Conservation (phyloP, 1,284 basidiomycete genomes). For the Ustilago esculenta region DNA sequence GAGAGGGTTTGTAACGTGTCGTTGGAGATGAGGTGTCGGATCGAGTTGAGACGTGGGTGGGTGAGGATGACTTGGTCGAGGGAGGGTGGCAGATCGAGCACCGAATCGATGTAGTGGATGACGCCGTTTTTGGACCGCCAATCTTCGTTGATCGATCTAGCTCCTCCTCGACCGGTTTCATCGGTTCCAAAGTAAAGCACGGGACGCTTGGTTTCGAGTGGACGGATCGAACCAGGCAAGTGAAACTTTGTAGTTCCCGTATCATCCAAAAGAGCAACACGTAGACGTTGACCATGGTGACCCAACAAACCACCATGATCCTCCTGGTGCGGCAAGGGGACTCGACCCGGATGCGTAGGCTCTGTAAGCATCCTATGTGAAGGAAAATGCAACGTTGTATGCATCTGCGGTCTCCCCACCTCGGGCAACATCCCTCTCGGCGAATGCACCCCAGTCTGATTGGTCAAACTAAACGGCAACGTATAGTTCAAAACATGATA, state of each 20-base stretch:
- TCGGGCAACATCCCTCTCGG: slow-evolving; percentile 75
- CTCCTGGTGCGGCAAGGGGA: slow-evolving; percentile 59
- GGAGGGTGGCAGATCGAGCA: slow-evolving; percentile 80
- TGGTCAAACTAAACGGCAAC: slow-evolving; percentile 67
- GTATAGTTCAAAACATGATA: slow-evolving; percentile 94
- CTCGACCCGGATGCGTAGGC: slow-evolving; percentile 64
- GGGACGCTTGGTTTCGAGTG: slow-evolving; percentile 4
- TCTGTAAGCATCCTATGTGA: slow-evolving; percentile 86
- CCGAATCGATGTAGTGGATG: slow-evolving; percentile 78
- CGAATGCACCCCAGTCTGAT: slow-evolving; percentile 70
- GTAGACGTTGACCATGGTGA: slow-evolving; percentile 81
- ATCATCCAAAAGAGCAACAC: slow-evolving; percentile 68
- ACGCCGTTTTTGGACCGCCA: slow-evolving; percentile 74
- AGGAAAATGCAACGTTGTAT: slow-evolving; percentile 69
- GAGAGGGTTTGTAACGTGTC: slow-evolving; percentile 48
- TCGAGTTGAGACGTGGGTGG: slow-evolving; percentile 54
- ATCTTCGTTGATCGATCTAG: slow-evolving; percentile 66
- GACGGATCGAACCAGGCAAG: not conserved
- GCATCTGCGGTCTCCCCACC: slow-evolving; percentile 63
- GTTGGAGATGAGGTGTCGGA: slow-evolving; percentile 66
- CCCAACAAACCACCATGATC: slow-evolving; percentile 77
- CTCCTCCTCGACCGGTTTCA: slow-evolving; percentile 76
- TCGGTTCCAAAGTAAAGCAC: slow-evolving; percentile 74
- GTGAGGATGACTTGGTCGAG: slow-evolving; percentile 68
- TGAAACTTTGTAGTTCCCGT: not conserved